Evolutionary conservation across 1,284 basidiomycete species (phyloP), one percentile per base, ranked within the genome.

Genomic region (Bjerkandera adusta): DNA sequence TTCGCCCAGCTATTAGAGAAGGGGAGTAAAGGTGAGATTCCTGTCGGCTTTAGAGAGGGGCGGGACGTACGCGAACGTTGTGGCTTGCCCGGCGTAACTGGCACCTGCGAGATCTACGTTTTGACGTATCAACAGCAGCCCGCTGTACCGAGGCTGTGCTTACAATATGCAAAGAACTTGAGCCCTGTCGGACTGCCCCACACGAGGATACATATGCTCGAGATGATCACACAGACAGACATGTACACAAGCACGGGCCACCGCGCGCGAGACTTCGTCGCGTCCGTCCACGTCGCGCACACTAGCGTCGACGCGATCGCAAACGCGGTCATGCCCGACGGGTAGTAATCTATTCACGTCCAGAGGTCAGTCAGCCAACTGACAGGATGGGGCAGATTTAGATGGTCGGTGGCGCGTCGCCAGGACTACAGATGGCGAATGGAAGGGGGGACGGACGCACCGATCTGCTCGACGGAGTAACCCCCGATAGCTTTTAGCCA

Each of bases 131-230:
- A 22, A 36, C 16, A 36, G 50, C 30, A 11, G 22, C 13, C 35
- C 3, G 10, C 11, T 11, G 33, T 34, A 12, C 34, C 22, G 3
- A 7, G 43, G 26, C 18, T 26, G 13, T 20, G n/a, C 42, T 5
- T 22, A 80, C 81, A 85, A 57, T 81, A 85, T 5, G 80, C 83
- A 51, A 85, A 83, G 62, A 84, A 84, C 56, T 81, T 83, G 27
- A 80, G 68, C 4, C 74, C 76, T 0, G 63, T 75, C 4, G 81
- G 77, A 51, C 72, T 76, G 43, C 63, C 67, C 75, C 76, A 81
- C 3, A 78, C 72, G 37, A 84, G 65, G 43, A 85, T 73, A 55
- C 79, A 79, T 48, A 82, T 72, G 11, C 75, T 69, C 15, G 82
- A 72, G 36, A 74, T 60, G 39, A 79, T 76, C 46, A 73, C 75